Conservation (phyloP, 805 yeast genomes). For the Brettanomyces custersianus region DNA sequence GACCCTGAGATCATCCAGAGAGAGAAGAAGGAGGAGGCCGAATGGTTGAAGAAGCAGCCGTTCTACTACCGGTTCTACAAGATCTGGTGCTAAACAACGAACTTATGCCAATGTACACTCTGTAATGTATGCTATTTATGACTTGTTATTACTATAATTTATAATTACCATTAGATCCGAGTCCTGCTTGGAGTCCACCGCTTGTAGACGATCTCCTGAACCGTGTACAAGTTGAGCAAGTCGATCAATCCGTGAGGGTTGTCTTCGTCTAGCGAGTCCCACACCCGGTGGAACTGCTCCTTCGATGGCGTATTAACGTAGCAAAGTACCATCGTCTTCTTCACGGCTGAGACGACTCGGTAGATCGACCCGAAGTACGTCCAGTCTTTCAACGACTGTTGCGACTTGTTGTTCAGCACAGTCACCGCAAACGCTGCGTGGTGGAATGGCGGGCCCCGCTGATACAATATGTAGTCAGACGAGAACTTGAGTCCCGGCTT, state of each 20-base stretch:
- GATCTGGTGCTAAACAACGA: conserved; percentile 36
- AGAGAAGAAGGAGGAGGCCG: conserved; percentile 43
- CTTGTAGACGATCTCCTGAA: conserved; percentile 60
- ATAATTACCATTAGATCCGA: conserved; percentile 45
- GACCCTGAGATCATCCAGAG: conserved; percentile 43
- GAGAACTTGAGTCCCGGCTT: conserved; percentile 90
- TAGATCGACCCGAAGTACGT: conserved; percentile 60
- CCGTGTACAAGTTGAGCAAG: conserved; percentile 31
- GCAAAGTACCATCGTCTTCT: conserved; percentile 62
- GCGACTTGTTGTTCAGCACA: conserved; percentile 10
- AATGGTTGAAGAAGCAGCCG: conserved; percentile 31
- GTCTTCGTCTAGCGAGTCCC: conserved; percentile 10
- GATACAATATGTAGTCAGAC: conserved; percentile 72
- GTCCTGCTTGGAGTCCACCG: conserved; percentile 85
- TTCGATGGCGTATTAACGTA: conserved; percentile 51
- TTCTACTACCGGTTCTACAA: conserved; percentile 35
- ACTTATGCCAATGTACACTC: background rate
- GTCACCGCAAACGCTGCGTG: conserved; percentile 81
- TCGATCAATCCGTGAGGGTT: conserved; percentile 13
- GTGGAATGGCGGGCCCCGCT: conserved; percentile 89
- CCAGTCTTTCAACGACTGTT: conserved; percentile 22
- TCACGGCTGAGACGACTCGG: conserved; percentile 82
- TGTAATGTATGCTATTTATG: background rate
- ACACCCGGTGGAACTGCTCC: conserved; percentile 19
- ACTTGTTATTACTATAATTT: conserved; percentile 2